Evolutionary conservation across 2,329 filamentous ascomycete genomes (phyloP), one percentile per base, ranked within the genome.

Genomic region (Talaromyces islandicus): DNA sequence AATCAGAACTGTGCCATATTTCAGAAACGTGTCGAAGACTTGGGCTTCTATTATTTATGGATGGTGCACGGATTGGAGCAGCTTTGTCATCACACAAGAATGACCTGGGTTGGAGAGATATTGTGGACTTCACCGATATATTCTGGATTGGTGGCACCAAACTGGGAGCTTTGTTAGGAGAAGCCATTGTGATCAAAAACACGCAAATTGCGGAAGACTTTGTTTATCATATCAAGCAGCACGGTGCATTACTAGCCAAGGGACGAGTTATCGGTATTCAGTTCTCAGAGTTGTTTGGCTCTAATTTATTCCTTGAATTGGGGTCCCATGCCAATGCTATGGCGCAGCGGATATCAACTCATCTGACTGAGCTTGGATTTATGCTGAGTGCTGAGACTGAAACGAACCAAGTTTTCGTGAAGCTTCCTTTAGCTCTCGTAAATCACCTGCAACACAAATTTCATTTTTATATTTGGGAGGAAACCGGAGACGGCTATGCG

Each of bases 101-200:
- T 43, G 77, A 81, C 59, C 66, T 82, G 68, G 75, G 73, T 0
- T 69, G 80, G 5, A 63, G 64, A 0, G 80, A 83, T 57, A 68
- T 83, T 6, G 66, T 80, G 1, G 75, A 80, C 4, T 64, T 81
- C 46, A 80, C 78, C 0, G 80, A 83, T 58, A 79, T 83, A 21
- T 83, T 83, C 69, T 83, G 80, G 80, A 81, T 83, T 41, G 80
- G 80, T 3, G 80, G 80, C 0, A 83, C 80, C 4, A 83, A 83
- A 63, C 80, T 80, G 62, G 80, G 80, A 0, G 79, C 80, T 0
- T 64, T 83, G 3, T 71, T 83, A 3, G 80, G 80, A 1, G 80
- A 83, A 61, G 80, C 80, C 1, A 77, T 83, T 7, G 74, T 83
- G 0, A 77, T 82, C 27, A 80, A 80, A 55, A 70, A 78, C 29